Evolutionary conservation across 2,329 filamentous ascomycete species (phyloP), one percentile per base, ranked within the genome.

Genomic region (Trichoderma sp.): DNA sequence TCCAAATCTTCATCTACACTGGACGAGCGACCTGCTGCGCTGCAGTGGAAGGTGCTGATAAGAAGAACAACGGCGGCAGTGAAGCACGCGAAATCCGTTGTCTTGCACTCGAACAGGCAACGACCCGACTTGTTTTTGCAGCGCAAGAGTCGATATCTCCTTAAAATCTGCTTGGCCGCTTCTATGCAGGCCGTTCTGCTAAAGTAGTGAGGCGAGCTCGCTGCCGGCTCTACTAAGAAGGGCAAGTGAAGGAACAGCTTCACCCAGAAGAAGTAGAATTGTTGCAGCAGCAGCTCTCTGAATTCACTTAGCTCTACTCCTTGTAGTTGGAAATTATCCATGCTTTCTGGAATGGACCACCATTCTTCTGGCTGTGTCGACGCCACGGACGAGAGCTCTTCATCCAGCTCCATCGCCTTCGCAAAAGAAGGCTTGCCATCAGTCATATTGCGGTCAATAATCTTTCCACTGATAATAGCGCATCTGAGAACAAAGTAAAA

Each of bases 11-110:
- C 66, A 9, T 57, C 62, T 15, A 30, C 47, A 12, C 18, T 73
- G 30, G 47, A 43, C 9, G 57, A 60, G n/a, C 18, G 62, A 15
- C 26, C 34, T 12, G 9, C 21, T n/a, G 28, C 56, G 30, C 47
- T 58, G 21, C 47, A 51, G 15, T 71, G 71, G 28, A 70, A 61
- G 3, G 34, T 70, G 32, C 82, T 82, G n/a, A 85, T 78, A 11
- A 83, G 77, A 36, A 85, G 76, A 26, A 85, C 77, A 1, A 84
- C 79, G 3, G 83, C 81, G 6, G 82, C 80, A 1, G 82, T 85
- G 76, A 85, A 85, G 47, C 80, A 84, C 51, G 84, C 80, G 72
- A 85, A 85, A 74, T 85, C 84, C 21, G 83, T 77, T 9, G 82
- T 82, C 71, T 84, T 84, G 78, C 84, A 85, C 71, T 85, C 82